These are phyloP conservation scores for Alnus rubra DNA, from an alignment of 306 rosid genomes.

Conservation along the genomic window DNA sequence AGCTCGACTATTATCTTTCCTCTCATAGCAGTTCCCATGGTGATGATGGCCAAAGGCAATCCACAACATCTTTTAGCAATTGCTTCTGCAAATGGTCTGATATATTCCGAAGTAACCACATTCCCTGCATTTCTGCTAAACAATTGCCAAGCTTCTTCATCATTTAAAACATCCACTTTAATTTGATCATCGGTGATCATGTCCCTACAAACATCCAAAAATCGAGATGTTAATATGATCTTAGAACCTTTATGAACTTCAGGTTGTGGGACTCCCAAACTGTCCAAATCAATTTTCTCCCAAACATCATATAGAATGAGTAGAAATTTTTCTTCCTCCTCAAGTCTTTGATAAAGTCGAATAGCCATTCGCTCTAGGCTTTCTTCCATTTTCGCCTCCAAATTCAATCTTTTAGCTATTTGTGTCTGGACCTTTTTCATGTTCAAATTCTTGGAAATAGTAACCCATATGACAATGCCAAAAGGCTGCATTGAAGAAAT, in stretches of 20 bases:
- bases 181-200: conserved; percentile 12
- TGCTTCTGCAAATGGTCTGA: conserved; percentile 17
- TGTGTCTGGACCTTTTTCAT: conserved; percentile 14
- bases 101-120: conserved; percentile 10
- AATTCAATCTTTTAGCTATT: conserved; percentile 25
- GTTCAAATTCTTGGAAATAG: conserved; percentile 13
- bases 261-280: conserved; percentile 23
- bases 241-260: conserved; percentile 21
- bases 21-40: conserved; percentile 24
- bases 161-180: conserved; percentile 16
- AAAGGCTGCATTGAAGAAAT: background rate
- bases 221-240: conserved; percentile 22
- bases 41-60: conserved; percentile 21
- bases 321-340: conserved; percentile 5
- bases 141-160: conserved; percentile 32
- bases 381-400: conserved; percentile 20
- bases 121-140: conserved; percentile 22
- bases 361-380: conserved; percentile 15
- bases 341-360: conserved; percentile 2
- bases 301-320: conserved; percentile 27
- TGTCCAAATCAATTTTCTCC: conserved; percentile 24
- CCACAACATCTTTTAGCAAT: conserved; percentile 24
- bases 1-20: conserved; percentile 22
- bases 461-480: conserved; percentile 28
- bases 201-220: conserved; percentile 13